phyloP scores from a whole-genome alignment of 2,329 filamentous ascomycete species.

The Hypomyces perniciosus region DNA sequence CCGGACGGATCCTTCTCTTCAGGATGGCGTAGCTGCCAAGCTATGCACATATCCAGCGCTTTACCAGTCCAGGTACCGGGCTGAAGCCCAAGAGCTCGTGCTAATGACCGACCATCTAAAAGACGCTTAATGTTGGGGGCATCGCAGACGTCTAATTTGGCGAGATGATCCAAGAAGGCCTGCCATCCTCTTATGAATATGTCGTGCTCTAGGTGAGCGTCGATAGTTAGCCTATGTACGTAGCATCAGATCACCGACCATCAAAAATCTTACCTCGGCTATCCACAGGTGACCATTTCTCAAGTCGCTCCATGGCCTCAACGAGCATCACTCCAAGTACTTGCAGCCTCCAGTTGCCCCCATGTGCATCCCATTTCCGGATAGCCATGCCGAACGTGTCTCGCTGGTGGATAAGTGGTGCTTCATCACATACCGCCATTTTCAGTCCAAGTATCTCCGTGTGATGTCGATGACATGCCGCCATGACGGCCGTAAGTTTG shows the following conservation, averaged over 20 bases:
- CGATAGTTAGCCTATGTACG: neutral
- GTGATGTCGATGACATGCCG: conserved; percentile 57
- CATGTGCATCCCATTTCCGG: conserved; percentile 59
- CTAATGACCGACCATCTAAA: conserved; percentile 70
- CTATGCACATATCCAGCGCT: conserved; percentile 72
- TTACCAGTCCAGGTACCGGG: conserved; percentile 80
- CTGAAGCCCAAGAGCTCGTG: conserved; percentile 59
- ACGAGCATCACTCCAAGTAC: conserved; percentile 61
- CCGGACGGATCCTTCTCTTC: conserved; percentile 51
- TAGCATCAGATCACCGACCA: neutral
- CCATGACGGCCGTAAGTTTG: conserved; percentile 63
- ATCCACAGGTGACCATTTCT: conserved; percentile 23
- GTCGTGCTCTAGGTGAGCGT: conserved; percentile 33
- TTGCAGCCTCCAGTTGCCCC: conserved; percentile 64
- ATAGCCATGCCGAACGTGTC: conserved; percentile 70
- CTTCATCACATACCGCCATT: conserved; percentile 41
- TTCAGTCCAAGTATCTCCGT: conserved; percentile 59
- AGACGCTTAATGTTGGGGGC: conserved; percentile 54
- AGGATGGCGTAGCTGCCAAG: conserved; percentile 85
- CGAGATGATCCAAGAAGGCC: conserved; percentile 49
- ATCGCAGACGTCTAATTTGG: conserved; percentile 50
- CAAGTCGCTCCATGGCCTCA: conserved; percentile 46
- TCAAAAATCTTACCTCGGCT: conserved; percentile 1
- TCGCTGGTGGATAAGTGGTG: conserved; percentile 43
- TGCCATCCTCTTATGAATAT: conserved; percentile 47